Percentiles rank a stretch among this genome's conserved stretches.
Conservation (phyloP, 768 basidiomycete genomes). For the Zangia roseola region DNA sequence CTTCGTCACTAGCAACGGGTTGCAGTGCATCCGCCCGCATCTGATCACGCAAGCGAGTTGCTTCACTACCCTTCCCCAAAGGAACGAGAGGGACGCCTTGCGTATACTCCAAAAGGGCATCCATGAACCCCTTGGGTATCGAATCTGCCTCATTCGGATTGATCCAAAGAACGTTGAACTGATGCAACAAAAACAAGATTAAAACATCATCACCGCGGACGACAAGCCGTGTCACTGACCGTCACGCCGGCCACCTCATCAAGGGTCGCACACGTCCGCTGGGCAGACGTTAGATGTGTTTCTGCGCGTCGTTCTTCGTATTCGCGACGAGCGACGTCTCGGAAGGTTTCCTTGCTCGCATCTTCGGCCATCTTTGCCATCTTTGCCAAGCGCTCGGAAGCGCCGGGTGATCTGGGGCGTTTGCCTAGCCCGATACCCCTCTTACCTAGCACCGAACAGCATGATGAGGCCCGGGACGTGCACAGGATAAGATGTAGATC, state of each 20-base stretch:
- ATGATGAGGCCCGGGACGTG: slow-evolving; percentile 1
- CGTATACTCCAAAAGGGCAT: slow-evolving; percentile 49
- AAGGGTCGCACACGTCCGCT: slow-evolving; percentile 69
- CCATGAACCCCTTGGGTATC: slow-evolving; percentile 64
- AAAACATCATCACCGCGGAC: slow-evolving; percentile 4
- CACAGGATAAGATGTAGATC: background rate
- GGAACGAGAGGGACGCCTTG: slow-evolving; percentile 12
- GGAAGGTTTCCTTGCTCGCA: slow-evolving; percentile 55
- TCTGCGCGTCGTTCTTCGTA: slow-evolving; percentile 78
- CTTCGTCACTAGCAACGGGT: slow-evolving; percentile 38
- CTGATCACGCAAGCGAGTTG: slow-evolving; percentile 60
- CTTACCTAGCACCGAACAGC: slow-evolving; percentile 51
- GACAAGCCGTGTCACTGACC: slow-evolving; percentile 25
- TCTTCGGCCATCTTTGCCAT: slow-evolving; percentile 63
- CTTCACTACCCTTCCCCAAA: slow-evolving; percentile 19
- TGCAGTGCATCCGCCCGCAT: slow-evolving; percentile 75
- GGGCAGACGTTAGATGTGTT: slow-evolving; percentile 65
- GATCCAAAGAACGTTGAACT: slow-evolving; percentile 86
- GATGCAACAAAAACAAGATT: background rate
- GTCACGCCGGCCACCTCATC: slow-evolving; percentile 72
- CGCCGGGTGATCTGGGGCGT: slow-evolving; percentile 62
- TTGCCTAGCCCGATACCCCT: slow-evolving; percentile 74
- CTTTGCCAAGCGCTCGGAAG: slow-evolving; percentile 66
- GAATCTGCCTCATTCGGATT: slow-evolving; percentile 62
- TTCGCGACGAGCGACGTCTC: slow-evolving; percentile 67